Base-by-base conservation (phyloP, 305 asterid species). In the Rubia occidens region DNA sequence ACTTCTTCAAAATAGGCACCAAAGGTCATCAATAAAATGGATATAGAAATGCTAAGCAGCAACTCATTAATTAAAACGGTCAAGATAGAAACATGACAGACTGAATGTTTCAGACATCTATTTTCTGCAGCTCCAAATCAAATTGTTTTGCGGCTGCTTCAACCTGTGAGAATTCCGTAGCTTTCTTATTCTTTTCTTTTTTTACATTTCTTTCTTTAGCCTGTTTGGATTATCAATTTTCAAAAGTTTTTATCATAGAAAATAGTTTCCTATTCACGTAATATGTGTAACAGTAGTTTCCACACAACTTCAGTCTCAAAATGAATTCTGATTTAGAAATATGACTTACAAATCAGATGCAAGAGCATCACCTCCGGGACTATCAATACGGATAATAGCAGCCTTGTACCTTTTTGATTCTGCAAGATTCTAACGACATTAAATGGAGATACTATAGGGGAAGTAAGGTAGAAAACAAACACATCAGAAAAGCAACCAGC, bases 321-420 rank as follows among this genome's bases (percentile, higher is more conserved):
- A 4, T 40, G n/a, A 54, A 68, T 35, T 37, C 4, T 14, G 35
- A 45, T 37, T 20, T 2, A 69, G 63, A 37, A 49, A n/a, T 18
- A 70, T 62, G 64, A 82, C 98, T 85, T 85, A 92, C 98, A 92
- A 77, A 80, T 92, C 98, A 83, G 98, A 92, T 60, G 98, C 98
- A 80, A 92, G 98, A 69, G 98, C 96, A 82, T 92, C 98, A 65
- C 98, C 98, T 73, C 98, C 98, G 67, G 96, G 96, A 84, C 98
- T 92, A 76, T 92, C 96, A 77, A 92, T 92, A 47, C 96, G 96
- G 71, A 92, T 82, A 73, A 92, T 75, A 66, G 83, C 96, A 67
- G 98, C 96, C 81, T 89, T 92, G 73, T 81, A 92, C 82, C 69
- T 82, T 80, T 92, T 86, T 20, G 98, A 92, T 76, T 92, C 98